Percentiles rank a stretch among this genome's conserved stretches.
phyloP scores from a whole-genome alignment of 2,329 filamentous ascomycete species.

The Ophidiomyces ophidiicola region DNA sequence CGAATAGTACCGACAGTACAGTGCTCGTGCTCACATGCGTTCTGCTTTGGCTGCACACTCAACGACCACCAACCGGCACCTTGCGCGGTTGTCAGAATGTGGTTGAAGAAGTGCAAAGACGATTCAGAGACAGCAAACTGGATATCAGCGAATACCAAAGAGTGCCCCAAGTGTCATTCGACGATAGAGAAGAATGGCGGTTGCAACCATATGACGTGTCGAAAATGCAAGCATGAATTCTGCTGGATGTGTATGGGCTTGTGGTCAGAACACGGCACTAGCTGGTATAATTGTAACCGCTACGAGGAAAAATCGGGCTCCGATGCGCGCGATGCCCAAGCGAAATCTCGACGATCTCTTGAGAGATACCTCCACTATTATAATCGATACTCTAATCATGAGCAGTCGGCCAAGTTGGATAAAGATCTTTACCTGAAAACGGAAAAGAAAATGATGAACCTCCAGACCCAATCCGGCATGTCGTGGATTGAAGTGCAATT shows the following conservation, averaged over 20 bases:
- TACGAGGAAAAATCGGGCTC: slow-evolving; percentile 92
- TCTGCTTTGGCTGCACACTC: slow-evolving; percentile 89
- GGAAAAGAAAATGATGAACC: slow-evolving; percentile 96
- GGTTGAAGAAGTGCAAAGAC: slow-evolving; percentile 97
- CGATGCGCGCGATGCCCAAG: slow-evolving; percentile 83
- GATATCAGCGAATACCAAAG: slow-evolving; percentile 98
- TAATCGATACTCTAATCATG: slow-evolving; percentile 97
- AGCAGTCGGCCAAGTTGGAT: slow-evolving; percentile 91
- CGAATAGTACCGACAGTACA: slow-evolving; percentile 80
- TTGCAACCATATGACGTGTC: slow-evolving; percentile 95
- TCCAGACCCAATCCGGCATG: slow-evolving; percentile 87
- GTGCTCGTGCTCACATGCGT: slow-evolving; percentile 71
- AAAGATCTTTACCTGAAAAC: slow-evolving; percentile 94
- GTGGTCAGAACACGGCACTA: slow-evolving; percentile 96
- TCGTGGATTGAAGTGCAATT: slow-evolving; percentile 99
- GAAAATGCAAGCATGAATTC: slow-evolving; percentile 92
- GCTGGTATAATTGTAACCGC: slow-evolving; percentile 98
- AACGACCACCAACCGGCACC: slow-evolving; percentile 88
- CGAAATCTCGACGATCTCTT: slow-evolving; percentile 75
- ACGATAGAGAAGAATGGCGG: slow-evolving; percentile 99
- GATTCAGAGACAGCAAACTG: slow-evolving; percentile 98
- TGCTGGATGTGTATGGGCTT: slow-evolving; percentile 99
- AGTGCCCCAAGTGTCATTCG: slow-evolving; percentile 89
- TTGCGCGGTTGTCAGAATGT: slow-evolving; percentile 80
- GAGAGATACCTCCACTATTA: slow-evolving; percentile 99